Base-by-base conservation (phyloP, 2,329 filamentous ascomycete species). In the Fusarium brachygibbosum region DNA sequence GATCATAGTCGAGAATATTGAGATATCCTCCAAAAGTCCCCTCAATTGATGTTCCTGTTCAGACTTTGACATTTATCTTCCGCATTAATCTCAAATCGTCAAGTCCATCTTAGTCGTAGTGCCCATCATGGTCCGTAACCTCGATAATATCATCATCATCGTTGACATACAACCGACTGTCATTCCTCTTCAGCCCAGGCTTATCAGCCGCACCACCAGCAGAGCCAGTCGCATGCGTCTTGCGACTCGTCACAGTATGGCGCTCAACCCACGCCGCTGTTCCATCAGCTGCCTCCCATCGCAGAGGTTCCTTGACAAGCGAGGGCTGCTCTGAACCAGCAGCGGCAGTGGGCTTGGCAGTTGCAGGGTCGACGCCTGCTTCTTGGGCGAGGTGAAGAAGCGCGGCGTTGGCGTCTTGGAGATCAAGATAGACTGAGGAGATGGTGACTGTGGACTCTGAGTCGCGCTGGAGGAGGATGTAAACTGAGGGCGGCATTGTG, bases 201-300 rank as follows among this genome's bases (percentile, higher is more conserved):
- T 56, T 63, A 17, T 51, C 49, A 35, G 54, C 54, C 23, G 41
- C 41, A 11, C 16, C 42, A 45, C 16, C 42, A 45, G 19, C 23
- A 17, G 40, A 17, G 21, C 41, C 56, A 16, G 61, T 34, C 13
- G 54, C 40, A 25, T 56, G 58, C 2, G 34, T 42, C 58, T 74
- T 72, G 49, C 64, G 65, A 21, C 58, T 63, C 21, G 66, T 70
- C 21, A 81, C 74, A 16, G 57, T 64, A 52, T 81, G 79, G 38
- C 70, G 61, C 74, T 81, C 79, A 31, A 81, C 79, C 79, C 79
- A 81, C 54, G 76, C 79, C 12, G 76, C 67, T 41, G 71, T 68
- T 6, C 79, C 79, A 23, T 80, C 79, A 9, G 78, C 68, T 19
- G 76, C 74, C 19, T 78, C 74, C 79, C 79, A 81, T 55, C 78